Evolutionary conservation across 441 rosid genomes (phyloP).

Genomic region (Gossypium davidsonii): DNA sequence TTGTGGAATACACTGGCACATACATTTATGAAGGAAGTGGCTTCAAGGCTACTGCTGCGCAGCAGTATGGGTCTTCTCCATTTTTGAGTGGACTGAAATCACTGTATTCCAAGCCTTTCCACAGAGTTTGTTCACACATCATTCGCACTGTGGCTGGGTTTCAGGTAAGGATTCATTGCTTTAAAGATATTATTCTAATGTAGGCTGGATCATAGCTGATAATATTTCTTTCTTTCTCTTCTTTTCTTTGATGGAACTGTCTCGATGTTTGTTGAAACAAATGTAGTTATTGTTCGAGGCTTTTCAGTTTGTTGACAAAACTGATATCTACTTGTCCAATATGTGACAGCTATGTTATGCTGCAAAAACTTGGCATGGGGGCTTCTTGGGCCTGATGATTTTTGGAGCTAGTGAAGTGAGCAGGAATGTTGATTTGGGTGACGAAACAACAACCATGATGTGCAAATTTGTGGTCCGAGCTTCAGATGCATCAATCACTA

Average conservation of each 20-base stretch:
- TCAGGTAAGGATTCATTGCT: constrained; percentile 49
- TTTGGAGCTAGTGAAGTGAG: constrained; percentile 99
- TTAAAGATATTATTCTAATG: neutral
- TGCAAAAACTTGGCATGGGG: constrained; percentile 98
- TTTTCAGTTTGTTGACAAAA: neutral
- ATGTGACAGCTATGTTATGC: constrained; percentile 79
- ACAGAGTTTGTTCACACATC: constrained; percentile 86
- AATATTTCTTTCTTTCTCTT: neutral
- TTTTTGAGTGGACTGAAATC: constrained; percentile 89
- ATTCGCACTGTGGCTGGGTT: constrained; percentile 95
- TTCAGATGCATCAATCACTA: constrained; percentile 86
- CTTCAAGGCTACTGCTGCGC: constrained; percentile 98
- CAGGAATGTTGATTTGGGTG: constrained; percentile 94
- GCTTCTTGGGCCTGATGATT: constrained; percentile 88
- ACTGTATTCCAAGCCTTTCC: constrained; percentile 88
- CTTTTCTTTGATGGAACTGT: neutral
- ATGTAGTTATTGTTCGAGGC: neutral
- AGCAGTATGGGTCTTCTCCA: constrained; percentile 94
- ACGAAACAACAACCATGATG: constrained; percentile 92
- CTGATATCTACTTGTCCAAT: neutral
- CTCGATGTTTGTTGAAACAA: neutral
- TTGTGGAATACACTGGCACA: constrained; percentile 83
- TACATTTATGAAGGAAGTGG: constrained; percentile 94
- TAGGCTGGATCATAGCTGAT: neutral
- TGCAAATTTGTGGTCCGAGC: constrained; percentile 98